phyloP scores from a whole-genome alignment of 192 early-diverging fungal genomes.

The Chytriomyces sp. region DNA sequence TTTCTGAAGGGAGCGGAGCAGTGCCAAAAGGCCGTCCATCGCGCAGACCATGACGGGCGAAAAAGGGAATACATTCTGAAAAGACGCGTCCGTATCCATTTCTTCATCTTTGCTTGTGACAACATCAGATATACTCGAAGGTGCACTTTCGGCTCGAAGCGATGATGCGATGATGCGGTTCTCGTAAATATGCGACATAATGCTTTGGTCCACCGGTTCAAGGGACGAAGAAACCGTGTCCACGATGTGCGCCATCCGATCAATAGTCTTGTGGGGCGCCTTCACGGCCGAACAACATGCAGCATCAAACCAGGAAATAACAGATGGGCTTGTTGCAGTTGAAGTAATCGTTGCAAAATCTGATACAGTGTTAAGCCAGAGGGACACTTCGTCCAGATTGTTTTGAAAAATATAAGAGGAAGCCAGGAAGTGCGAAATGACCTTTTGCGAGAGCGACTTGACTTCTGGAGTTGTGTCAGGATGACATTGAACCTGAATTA shows the following conservation, averaged over 20 bases:
- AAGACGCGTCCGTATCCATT: background rate
- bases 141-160: background rate
- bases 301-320: slow-evolving; percentile 69
- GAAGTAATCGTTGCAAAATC: slow-evolving; percentile 31
- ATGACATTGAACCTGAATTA: slow-evolving; percentile 13
- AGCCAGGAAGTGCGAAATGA: slow-evolving; percentile 52
- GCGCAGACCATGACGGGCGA: slow-evolving; percentile 40
- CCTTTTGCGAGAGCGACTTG: background rate
- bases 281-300: slow-evolving; percentile 61
- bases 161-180: background rate
- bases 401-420: slow-evolving; percentile 63
- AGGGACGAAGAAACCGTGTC: slow-evolving; percentile 4
- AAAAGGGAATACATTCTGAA: slow-evolving; percentile 33
- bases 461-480: background rate
- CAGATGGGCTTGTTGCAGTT: slow-evolving; percentile 35
- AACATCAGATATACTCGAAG: slow-evolving; percentile 8
- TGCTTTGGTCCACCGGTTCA: slow-evolving; percentile 6
- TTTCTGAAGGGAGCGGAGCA: slow-evolving; percentile 24
- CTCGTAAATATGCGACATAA: slow-evolving; percentile 44
- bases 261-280: slow-evolving; percentile 64
- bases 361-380: slow-evolving; percentile 62
- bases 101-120: slow-evolving; percentile 20
- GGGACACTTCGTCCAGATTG: slow-evolving; percentile 53
- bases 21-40: slow-evolving; percentile 35
- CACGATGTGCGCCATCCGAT: slow-evolving; percentile 49